Evolutionary conservation across 1,284 basidiomycete genomes (phyloP), one percentile per base, ranked within the genome.

Genomic region (Apiotrichum gamsii): DNA sequence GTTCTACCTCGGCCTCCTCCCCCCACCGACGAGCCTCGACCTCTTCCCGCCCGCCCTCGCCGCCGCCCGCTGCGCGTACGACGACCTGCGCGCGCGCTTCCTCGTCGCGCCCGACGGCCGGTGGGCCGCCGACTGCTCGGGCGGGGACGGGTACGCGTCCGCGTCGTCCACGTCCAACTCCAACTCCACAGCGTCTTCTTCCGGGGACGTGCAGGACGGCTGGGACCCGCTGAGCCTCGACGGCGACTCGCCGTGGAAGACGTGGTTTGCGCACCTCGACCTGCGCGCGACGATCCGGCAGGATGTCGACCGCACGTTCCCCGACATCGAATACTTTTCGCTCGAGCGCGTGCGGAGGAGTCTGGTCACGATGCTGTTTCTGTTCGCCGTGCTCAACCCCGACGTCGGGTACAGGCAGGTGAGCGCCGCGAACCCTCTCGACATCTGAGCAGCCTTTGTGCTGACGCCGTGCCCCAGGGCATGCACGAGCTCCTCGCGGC

Each of bases 401-500:
- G 77, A 83, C 41, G 81, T 91, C 18, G 89, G 90, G 24, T 95
- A 95, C 65, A 80, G 91, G 25, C 72, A 74, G 57, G 66, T 67
- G 25, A 48, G 60, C 46, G 14, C 5, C 9, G n/a, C 25, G 11
- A n/a, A n/a, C n/a, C n/a, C n/a, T n/a, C n/a, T n/a, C 1, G 43
- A 13, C 6, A 2, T 29, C 25, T 20, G 6, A 10, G 14, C 3
- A 2, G 1, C 21, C 6, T 9, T 15, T 25, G 16, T 1, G 38
- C 51, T 55, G 36, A 54, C 38, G 18, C n/a, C n/a, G n/a, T n/a
- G n/a, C n/a, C n/a, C n/a, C 11, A 94, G 77, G 91, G 91, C 39
- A 95, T 96, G 91, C 91, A 96, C 65, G 91, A 96, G 66, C 75
- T 95, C 5, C 78, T 94, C 8, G 91, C 90, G 1, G 85, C 87